Base-by-base conservation (phyloP, 1,284 basidiomycete genomes). In the Xanthoconium separans region DNA sequence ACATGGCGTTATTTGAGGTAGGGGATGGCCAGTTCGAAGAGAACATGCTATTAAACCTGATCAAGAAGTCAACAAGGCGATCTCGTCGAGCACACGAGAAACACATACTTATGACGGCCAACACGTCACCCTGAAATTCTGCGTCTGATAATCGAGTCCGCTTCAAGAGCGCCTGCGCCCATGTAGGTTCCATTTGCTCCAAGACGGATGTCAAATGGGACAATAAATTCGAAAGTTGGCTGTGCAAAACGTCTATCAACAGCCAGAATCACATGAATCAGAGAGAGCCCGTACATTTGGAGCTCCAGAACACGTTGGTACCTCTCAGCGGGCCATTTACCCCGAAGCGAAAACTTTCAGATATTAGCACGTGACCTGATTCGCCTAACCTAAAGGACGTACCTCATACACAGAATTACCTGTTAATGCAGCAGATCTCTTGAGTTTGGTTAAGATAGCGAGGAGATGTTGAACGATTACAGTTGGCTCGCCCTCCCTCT, bases 1-100 rank as follows among this genome's bases (percentile, higher is more conserved):
- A 59, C 87, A 89, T 0, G 92, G 90, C 0, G 91, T 93, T 46
- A 95, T 89, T 64, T 95, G 93, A 0, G 93, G 93, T 18, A 95
- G 72, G 0, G 93, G 84, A 15, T 75, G 75, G 6, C 89, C 92
- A 0, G 86, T 87, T 16, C 86, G 79, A 33, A 95, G 73, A 2
- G 91, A 81, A 0, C 80, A 82, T 0, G 87, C 84, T 44, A 89
- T 81, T 77, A 90, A 77, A 48, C 79, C 81, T 90, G 47, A 36
- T 20, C 34, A 48, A 18, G 7, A 6, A 12, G 36, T 49, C 18
- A 29, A 15, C 12, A 12, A 20, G 10, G 13, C 30, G 24, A 5
- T 20, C 16, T 34, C 42, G 2, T 31, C 13, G 20, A 37, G 22
- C 8, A 52, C 44, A 30, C 20, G 13, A 4, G 39, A 6, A n/a